Evolutionary conservation across 78 protist genomes (phyloP), one percentile per base, ranked within the genome.

Genomic region (Dictyostelium intermedium): DNA sequence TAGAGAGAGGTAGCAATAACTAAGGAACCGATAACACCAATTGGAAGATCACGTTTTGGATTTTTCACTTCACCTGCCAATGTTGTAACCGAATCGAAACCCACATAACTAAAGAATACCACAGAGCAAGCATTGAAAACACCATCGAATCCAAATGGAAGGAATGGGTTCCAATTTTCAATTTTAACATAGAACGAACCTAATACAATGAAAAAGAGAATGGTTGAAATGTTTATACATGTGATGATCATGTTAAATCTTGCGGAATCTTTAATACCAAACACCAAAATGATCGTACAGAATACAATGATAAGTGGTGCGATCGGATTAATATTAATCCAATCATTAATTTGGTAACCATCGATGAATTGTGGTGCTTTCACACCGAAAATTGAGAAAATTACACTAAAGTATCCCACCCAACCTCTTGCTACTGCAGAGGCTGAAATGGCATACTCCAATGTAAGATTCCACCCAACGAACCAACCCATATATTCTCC

Each of bases 401-500:
- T 34, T 10, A 27, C 70, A 16, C 27, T 1, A 43, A 96, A 82
- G 25, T 86, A 85, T 2, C 85, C 96, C 14, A 92, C 50, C 97
- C 97, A 96, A 32, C 97, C 96, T 56, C 92, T 72, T 14, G 97
- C 97, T 3, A 96, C 97, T 6, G 96, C 97, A 0, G 86, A 32
- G n/a, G 97, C 96, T 27, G 85, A 32, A 35, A 86, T 87, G 4
- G 94, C 89, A 34, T 96, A 92, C 37, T 96, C 97, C 30, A 96
- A 53, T 27, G 96, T 96, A 18, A 96, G 78, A 81, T 91, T 83
- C 96, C 87, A 80, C 39, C 77, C 83, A 16, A 47, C 76, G 82
- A 96, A 76, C 95, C 93, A 97, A 30, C 95, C 96, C n/a, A 79
- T 69, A 43, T 83, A 61, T 13, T 91, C 93, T 9, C 98, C 98